phyloP scores from a whole-genome alignment of 805 yeast species.

The Yarrowia phangngaensis region DNA sequence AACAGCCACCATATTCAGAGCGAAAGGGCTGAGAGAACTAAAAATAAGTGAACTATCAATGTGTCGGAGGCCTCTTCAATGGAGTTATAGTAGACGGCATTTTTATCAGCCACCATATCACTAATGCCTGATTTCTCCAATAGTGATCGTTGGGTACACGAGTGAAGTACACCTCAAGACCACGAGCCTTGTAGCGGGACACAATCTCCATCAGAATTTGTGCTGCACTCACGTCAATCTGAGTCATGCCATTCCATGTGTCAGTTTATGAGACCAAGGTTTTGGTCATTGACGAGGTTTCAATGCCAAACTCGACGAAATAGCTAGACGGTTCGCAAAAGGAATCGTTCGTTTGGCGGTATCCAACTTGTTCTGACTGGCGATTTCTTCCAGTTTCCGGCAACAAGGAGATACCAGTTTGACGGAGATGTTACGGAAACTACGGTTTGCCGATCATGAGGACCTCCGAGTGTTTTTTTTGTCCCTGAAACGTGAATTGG shows the following conservation, averaged over 20 bases:
- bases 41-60: conserved; percentile 31
- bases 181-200: conserved; percentile 49
- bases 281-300: conserved; percentile 82
- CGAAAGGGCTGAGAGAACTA: too few species aligned
- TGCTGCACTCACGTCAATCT: conserved; percentile 74
- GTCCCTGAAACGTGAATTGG: conserved; percentile 49
- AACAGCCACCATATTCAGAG: too few species aligned
- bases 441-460: conserved; percentile 60
- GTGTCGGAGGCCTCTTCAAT: conserved; percentile 53
- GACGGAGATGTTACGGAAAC: conserved; percentile 72
- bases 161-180: conserved; percentile 56
- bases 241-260: conserved; percentile 82
- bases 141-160: conserved; percentile 52
- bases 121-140: conserved; percentile 56
- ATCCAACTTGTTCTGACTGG: conserved; percentile 86
- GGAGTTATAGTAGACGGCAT: conserved; percentile 43
- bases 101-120: conserved; percentile 36
- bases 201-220: conserved; percentile 66
- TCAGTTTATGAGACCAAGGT: conserved; percentile 61
- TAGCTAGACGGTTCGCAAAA: conserved; percentile 60
- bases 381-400: conserved; percentile 89
- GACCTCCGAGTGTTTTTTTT: conserved; percentile 49
- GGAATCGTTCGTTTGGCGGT: conserved; percentile 81
- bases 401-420: conserved; percentile 68
- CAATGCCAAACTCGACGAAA: conserved; percentile 67